Evolutionary conservation across 495 filamentous ascomycete species (phyloP).

Genomic region (Durotheca rogersii): DNA sequence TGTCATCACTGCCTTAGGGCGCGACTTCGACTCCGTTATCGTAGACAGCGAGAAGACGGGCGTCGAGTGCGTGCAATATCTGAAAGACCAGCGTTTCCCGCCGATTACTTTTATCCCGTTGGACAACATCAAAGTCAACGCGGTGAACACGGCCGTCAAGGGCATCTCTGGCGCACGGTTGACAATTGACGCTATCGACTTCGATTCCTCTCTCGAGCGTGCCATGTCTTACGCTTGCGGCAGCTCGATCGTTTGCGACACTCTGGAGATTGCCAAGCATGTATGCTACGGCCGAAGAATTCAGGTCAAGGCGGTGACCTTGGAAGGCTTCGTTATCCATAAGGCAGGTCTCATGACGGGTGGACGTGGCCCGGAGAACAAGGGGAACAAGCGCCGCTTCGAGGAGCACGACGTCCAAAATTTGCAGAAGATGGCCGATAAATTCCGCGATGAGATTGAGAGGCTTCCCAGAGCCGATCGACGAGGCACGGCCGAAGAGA

Average conservation of each 20-base stretch:
- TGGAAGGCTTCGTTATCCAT: slow-evolving; percentile 92
- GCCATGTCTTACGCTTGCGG: slow-evolving; percentile 95
- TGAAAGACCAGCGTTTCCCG: slow-evolving; percentile 82
- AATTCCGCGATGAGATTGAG: slow-evolving; percentile 68
- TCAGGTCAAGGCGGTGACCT: slow-evolving; percentile 88
- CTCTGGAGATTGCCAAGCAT: slow-evolving; percentile 77
- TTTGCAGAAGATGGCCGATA: slow-evolving; percentile 64
- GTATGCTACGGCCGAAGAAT: slow-evolving; percentile 83
- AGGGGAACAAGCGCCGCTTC: slow-evolving; percentile 76
- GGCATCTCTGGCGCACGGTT: slow-evolving; percentile 81
- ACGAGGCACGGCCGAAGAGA: slow-evolving; percentile 73
- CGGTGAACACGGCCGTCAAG: slow-evolving; percentile 85
- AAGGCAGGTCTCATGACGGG: slow-evolving; percentile 98
- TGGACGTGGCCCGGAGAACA: slow-evolving; percentile 72
- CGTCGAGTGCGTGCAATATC: slow-evolving; percentile 89
- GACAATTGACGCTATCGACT: slow-evolving; percentile 95
- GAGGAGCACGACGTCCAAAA: slow-evolving; percentile 87
- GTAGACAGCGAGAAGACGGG: slow-evolving; percentile 96
- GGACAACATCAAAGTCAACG: slow-evolving; percentile 93
- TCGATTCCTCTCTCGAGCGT: slow-evolving; percentile 80
- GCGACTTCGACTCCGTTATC: slow-evolving; percentile 89
- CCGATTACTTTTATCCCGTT: slow-evolving; percentile 92
- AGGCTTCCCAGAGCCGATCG: slow-evolving; percentile 74
- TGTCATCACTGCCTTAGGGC: slow-evolving; percentile 86
- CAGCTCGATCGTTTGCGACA: slow-evolving; percentile 94